phyloP scores from a whole-genome alignment of 805 yeast genomes.

The Candida khao-thaluensis region DNA sequence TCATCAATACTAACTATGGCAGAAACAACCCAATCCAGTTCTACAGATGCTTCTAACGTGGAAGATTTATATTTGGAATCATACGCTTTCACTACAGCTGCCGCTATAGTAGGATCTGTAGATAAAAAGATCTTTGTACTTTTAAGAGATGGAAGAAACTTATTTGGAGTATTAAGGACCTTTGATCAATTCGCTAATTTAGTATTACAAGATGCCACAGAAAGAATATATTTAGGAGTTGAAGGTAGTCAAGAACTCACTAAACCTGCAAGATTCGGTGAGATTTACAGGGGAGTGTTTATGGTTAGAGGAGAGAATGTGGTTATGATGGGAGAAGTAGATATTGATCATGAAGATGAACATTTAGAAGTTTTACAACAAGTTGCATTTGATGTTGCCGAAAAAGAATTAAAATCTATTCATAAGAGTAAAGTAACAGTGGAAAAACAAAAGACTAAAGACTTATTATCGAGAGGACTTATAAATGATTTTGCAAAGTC shows the following conservation, averaged over 20 bases:
- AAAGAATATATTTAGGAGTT: constrained; percentile 65
- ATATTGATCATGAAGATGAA: constrained; percentile 79
- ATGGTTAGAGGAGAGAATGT: constrained; percentile 96
- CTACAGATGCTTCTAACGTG: constrained; percentile 30
- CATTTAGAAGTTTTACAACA: constrained; percentile 57
- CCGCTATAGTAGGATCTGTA: constrained; percentile 85
- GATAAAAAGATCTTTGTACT: constrained; percentile 81
- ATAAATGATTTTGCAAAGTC: constrained; percentile 56
- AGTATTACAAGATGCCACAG: constrained; percentile 87
- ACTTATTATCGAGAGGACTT: constrained; percentile 52
- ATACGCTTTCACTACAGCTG: constrained; percentile 83
- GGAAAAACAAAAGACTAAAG: constrained; percentile 48
- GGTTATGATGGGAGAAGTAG: constrained; percentile 90
- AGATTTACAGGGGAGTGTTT: constrained; percentile 73
- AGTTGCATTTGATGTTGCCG: constrained; percentile 64
- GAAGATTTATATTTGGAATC: constrained; percentile 70
- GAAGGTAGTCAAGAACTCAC: constrained; percentile 33
- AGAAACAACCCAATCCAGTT: constrained; percentile 3
- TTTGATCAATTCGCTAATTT: constrained; percentile 95
- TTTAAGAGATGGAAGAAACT: constrained; percentile 83
- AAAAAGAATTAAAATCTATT: constrained; percentile 33
- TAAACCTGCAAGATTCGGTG: constrained; percentile 58
- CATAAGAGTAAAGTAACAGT: constrained; percentile 34
- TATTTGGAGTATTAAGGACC: constrained; percentile 88
- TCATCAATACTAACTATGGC: constrained; percentile 5